Evolutionary conservation across 148 eudicot genomes (phyloP), one percentile per base, ranked within the genome.

Genomic region (Talinum fruticosum): DNA sequence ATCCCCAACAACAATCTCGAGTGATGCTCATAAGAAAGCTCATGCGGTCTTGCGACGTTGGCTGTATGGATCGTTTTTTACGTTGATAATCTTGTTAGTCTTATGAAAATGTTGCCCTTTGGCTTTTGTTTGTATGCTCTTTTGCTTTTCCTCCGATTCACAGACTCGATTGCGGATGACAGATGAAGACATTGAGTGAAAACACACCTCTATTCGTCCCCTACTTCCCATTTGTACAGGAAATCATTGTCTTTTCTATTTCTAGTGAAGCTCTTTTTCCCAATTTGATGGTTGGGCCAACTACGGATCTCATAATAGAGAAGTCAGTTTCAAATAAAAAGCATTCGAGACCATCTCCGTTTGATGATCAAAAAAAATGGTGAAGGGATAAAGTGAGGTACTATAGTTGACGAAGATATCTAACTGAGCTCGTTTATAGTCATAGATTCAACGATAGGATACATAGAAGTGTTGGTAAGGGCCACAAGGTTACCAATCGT

Each of bases 21-120:
- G 76, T 70, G 59, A 26, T 8, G 84, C 78, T 76, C 81, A 78
- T 53, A 80, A 26, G 53, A 61, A 71, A 37, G 77, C 51, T 30
- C 77, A 61, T 45, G 57, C 76, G 1, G 64, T 59, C 30, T 78
- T 76, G 41, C 69, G 29, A 66, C 85, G 59, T 44, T 85, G 87
- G 87, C 66, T 84, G 26, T 71, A 77, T 53, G 86, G 80, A 32
- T 71, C 79, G 65, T 35, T 84, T 65, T 61, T 86, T 73, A 38
- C 76, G 26, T 21, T 73, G 8, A n/a, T 57, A 18, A 35, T 86
- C 71, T 77, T 78, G 36, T 51, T 82, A 35, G 71, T 76, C 53
- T 28, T 75, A 6, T 86, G 79, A 83, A 34, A 78, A 18, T 62
- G 49, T 51, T 79, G n/a, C 73, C 49, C 16, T 19, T 68, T 62